Evolutionary conservation across 306 rosid species (phyloP), one percentile per base, ranked within the genome.

Genomic region (Psophocarpus tetragonolobus): DNA sequence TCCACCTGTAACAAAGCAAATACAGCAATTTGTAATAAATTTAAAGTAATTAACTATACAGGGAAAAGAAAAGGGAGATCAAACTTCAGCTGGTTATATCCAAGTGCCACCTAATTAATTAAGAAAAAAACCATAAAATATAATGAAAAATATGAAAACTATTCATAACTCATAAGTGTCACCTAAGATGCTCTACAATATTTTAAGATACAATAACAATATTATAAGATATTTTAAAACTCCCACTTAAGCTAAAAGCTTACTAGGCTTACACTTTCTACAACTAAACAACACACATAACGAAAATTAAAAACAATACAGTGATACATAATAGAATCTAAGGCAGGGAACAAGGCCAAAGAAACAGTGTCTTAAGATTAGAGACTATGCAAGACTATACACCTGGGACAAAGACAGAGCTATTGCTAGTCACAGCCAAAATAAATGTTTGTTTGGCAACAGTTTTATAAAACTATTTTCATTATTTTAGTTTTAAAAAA

Each of bases 1-100:
- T 95, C 99, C 51, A 95, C 99, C 99, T 95, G 84, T 41, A 83
- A 80, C 81, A 63, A 64, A 80, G 80, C 18, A 82, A 73, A 32
- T 62, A 65, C 36, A 69, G 56, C 3, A 67, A 57, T 26, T 71
- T 76, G 48, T 73, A 12, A 68, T 33, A 53, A 76, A 81, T 65
- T 66, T 57, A 64, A 48, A 17, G 56, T 21, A 42, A 54, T 21
- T 64, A 10, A 42, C n/a, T 68, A 73, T 72, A 35, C 84, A 29
- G 60, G 44, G 18, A 63, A 65, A 71, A 29, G 39, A 15, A 56
- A 14, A 62, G 48, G 36, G 33, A 15, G 35, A 26, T 23, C 64
- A 78, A 71, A 13, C 56, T 61, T 65, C 21, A 41, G 58, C 42
- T 14, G 23, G 66, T 33, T 63, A 15, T 23, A 61, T 42, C 14